Evolutionary conservation across 2,329 filamentous ascomycete species (phyloP).

Genomic region (Sclerotinia minor): DNA sequence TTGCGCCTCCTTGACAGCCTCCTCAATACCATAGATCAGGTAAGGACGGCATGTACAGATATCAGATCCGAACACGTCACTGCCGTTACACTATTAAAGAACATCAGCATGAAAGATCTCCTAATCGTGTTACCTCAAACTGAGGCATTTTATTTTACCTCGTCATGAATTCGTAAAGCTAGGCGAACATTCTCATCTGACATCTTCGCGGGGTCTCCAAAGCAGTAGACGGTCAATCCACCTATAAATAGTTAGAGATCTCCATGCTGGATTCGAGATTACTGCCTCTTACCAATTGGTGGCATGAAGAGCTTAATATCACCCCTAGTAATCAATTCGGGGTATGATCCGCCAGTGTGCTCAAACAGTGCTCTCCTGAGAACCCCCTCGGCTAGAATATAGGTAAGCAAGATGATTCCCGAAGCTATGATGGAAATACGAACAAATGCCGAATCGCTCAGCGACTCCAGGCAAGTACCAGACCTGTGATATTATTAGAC

Average conservation of each 20-base stretch:
- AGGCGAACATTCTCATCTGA: constrained; percentile 79
- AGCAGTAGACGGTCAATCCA: constrained; percentile 93
- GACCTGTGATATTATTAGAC: constrained; percentile 46
- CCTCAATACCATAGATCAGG: constrained; percentile 93
- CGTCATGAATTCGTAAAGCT: constrained; percentile 81
- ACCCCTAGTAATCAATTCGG: constrained; percentile 89
- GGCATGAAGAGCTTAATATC: constrained; percentile 96
- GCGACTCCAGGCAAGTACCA: constrained; percentile 88
- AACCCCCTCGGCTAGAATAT: constrained; percentile 80
- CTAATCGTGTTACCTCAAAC: constrained; percentile 15
- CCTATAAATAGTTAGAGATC: constrained; percentile 31
- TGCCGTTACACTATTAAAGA: constrained; percentile 74
- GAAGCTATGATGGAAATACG: constrained; percentile 21
- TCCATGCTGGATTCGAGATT: constrained; percentile 46
- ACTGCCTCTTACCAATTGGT: constrained; percentile 87
- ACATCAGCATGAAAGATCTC: constrained; percentile 32
- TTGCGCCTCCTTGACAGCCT: constrained; percentile 96
- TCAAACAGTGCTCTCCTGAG: constrained; percentile 88
- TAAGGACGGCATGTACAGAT: constrained; percentile 97
- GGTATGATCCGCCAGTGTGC: constrained; percentile 93
- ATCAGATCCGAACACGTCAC: constrained; percentile 95
- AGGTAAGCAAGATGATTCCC: constrained; percentile 58
- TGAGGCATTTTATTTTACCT: constrained; percentile 34
- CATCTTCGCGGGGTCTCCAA: constrained; percentile 93
- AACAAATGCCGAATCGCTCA: constrained; percentile 79